Evolutionary conservation across 2,329 filamentous ascomycete genomes (phyloP).

Genomic region (Fusarium sp.): DNA sequence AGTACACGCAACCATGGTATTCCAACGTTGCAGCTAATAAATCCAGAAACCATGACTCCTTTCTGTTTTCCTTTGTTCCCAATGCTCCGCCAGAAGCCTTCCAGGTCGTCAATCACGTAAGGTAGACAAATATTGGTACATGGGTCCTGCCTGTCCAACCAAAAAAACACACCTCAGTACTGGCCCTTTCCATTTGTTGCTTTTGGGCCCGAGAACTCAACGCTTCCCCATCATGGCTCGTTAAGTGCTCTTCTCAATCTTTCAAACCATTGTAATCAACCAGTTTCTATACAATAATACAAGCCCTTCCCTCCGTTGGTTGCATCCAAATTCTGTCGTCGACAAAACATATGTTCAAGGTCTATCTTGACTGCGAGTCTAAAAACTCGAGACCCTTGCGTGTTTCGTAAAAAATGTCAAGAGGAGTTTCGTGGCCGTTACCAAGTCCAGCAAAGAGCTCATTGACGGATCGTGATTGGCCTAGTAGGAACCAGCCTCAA

Average conservation of each 20-base stretch:
- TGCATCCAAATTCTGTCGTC: conserved; percentile 1
- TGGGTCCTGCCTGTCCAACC: conserved; percentile 24
- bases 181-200: conserved; percentile 15
- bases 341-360: conserved; percentile 1
- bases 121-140: conserved; percentile 36
- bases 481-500: conserved; percentile 24
- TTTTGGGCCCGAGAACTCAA: conserved; percentile 14
- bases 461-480: not conserved
- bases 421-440: not conserved
- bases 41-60: conserved; percentile 22
- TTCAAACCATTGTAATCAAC: conserved; percentile 11
- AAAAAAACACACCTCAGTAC: conserved; percentile 13
- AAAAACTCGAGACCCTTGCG: conserved; percentile 1
- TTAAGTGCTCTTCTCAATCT: conserved; percentile 24
- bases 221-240: conserved; percentile 32
- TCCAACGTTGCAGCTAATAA: conserved; percentile 20
- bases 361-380: conserved; percentile 1
- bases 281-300: conserved; percentile 6
- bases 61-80: conserved; percentile 23
- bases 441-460: not conserved
- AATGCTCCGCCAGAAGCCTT: conserved; percentile 18
- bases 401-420: not conserved
- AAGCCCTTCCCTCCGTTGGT: conserved; percentile 9
- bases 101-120: conserved; percentile 31
- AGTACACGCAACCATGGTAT: conserved; percentile 25